Base-by-base conservation (phyloP, 2,329 filamentous ascomycete genomes). In the Aspergillus nomiae region DNA sequence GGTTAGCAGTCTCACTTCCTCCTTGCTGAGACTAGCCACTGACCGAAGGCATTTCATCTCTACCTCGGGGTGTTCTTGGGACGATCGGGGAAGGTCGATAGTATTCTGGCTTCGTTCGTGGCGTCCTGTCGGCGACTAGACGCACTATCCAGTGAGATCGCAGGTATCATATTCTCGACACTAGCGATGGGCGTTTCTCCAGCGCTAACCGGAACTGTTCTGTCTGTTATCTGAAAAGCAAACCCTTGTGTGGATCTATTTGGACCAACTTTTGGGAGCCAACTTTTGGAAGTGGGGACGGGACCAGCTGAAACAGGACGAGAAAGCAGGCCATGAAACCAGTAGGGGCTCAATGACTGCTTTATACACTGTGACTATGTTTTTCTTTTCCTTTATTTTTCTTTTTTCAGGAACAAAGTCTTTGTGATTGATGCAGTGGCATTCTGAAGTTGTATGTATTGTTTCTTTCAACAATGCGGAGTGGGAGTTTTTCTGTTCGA, bases 1-100 rank as follows among this genome's bases (percentile, higher is more conserved):
- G 21, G 70, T 74, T 62, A 75, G 66, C 59, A 63, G 57, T 55
- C 56, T 66, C 43, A 73, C 11, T 21, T 75, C 65, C 8, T 43
- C 30, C 14, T 61, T 63, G 14, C 59, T 65, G 41, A 76, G 61
- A 28, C 73, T 67, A 16, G 48, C 58, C 26, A 71, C 54, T 34
- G 54, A 61, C 55, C 60, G 58, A 32, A 69, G 66, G 43, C 72
- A 68, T 59, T 48, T 62, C 51, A 55, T 65, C 64, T 30, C 54
- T 54, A 41, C 61, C 53, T 19, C 21, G 56, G 41, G 24, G 45
- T 50, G 48, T 21, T 51, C 46, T 19, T 51, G 59, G 19, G 53
- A 26, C n/a, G 21, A n/a, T 24, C 19, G 7, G 59, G 64, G 63
- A 2, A 2, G 9, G 45, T 59, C 11, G 45, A 53, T 43, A 24